Base-by-base conservation (phyloP, 352 stramenopile genomes). In the Globisporangium acanthophoron region DNA sequence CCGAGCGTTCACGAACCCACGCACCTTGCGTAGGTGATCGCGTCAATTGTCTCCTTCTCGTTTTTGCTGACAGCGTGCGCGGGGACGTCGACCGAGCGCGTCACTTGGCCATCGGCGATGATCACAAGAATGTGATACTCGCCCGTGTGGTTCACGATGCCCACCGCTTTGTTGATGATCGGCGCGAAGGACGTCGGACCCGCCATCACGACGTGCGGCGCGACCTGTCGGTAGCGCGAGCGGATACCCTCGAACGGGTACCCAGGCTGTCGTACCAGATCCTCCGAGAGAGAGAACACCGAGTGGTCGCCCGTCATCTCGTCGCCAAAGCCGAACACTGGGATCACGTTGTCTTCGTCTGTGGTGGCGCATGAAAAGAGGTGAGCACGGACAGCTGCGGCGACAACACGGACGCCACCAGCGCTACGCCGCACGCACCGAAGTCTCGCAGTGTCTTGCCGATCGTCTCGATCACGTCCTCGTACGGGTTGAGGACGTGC, bases 41-140 rank as follows among this genome's bases (percentile, higher is more conserved):
- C 85, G 59, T 92, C 79, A 54, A 90, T 89, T n/a, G 81, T 96
- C 50, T 93, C 84, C 59, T 91, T 88, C 59, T 96, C 83, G 64
- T 90, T 91, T 65, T 87, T 88, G 66, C 78, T 89, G 5, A 92
- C 77, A 0, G 78, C 73, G 65, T 90, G 79, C 1, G 74, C 50
- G 7, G 79, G 81, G 48, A 90, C 83, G 65, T 94, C 85, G 56
- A 89, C 78, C 20, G 85, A 92, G 5, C 85, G 78, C 8, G 85
- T 96, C 18, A 96, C 84, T 62, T 94, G 85, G 48, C 87, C 87
- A 53, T 96, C 85, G 9, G 85, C 83, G 66, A 96, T 87, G 62
- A 96, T 94, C 47, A 96, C 74, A 13, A 96, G 77, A 52, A 96
- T 93, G 68, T 96, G 87, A 59, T 89, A 96, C 54, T 73, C 65